phyloP scores from a whole-genome alignment of 2,329 filamentous ascomycete genomes.

The Talaromyces islandicus region DNA sequence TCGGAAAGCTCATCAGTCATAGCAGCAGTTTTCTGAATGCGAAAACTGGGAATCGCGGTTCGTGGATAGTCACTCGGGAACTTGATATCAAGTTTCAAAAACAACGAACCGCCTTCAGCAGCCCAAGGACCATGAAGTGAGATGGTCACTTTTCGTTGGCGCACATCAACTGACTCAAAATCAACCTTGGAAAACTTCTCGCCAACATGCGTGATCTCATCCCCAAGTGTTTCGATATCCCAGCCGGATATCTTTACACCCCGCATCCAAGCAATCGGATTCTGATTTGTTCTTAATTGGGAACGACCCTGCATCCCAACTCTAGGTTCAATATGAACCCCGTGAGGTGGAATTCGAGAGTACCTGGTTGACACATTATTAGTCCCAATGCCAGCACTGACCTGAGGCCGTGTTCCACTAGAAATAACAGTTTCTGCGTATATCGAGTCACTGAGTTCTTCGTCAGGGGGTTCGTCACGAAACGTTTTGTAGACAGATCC shows the following conservation, averaged over 20 bases:
- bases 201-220: constrained; percentile 57
- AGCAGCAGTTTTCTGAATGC: constrained; percentile 52
- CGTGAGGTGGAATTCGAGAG: constrained; percentile 42
- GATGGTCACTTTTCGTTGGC: constrained; percentile 48
- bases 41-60: constrained; percentile 45
- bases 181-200: constrained; percentile 56
- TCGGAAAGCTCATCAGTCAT: constrained; percentile 47
- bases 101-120: constrained; percentile 44
- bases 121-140: constrained; percentile 59
- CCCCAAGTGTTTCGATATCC: constrained; percentile 51
- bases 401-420: constrained; percentile 16
- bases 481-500: constrained; percentile 83
- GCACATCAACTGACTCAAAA: constrained; percentile 55
- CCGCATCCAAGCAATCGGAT: constrained; percentile 60
- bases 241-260: constrained; percentile 55
- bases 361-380: constrained; percentile 49
- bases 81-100: constrained; percentile 52
- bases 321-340: constrained; percentile 43
- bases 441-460: constrained; percentile 47
- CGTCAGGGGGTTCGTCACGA: constrained; percentile 60
- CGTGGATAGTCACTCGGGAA: constrained; percentile 55
- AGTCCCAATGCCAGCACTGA: constrained; percentile 36
- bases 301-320: constrained; percentile 45
- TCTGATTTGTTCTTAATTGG: constrained; percentile 44
- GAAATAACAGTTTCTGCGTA: constrained; percentile 27